Conservation (phyloP, 768 basidiomycete species). For the Suillus cothurnatus region DNA sequence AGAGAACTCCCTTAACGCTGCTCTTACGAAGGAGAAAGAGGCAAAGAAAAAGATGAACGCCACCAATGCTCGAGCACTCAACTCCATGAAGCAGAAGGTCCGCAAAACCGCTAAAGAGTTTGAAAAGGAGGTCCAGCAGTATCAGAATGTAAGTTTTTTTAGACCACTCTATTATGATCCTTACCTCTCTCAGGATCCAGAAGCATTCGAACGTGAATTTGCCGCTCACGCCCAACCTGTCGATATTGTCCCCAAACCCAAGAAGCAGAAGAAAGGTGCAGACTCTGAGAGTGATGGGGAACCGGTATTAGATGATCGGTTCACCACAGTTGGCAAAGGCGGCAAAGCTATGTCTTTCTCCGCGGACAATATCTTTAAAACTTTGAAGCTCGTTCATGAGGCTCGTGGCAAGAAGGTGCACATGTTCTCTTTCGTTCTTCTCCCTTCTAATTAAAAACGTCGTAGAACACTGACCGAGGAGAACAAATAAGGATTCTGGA, state of each 20-base stretch:
- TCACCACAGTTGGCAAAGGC: conserved; percentile 89
- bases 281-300: conserved; percentile 46
- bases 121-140: conserved; percentile 78
- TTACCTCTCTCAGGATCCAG: conserved; percentile 68
- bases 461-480: conserved; percentile 90
- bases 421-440: background rate
- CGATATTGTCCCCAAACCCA: conserved; percentile 38
- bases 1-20: conserved; percentile 72
- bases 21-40: conserved; percentile 85
- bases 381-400: conserved; percentile 87
- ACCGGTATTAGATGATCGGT: conserved; percentile 56
- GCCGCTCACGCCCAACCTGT: conserved; percentile 51
- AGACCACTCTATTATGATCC: background rate
- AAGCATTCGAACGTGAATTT: conserved; percentile 82
- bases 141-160: conserved; percentile 62
- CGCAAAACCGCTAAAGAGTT: conserved; percentile 91
- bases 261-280: conserved; percentile 37
- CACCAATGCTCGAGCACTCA: conserved; percentile 89
- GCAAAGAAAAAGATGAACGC: conserved; percentile 97
- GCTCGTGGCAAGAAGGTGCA: conserved; percentile 94
- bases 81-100: conserved; percentile 97
- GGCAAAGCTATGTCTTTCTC: conserved; percentile 84
- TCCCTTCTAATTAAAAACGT: conserved; percentile 8
- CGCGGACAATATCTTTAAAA: conserved; percentile 88
- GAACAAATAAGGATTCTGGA: conserved; percentile 94